Evolutionary conservation across 495 filamentous ascomycete genomes (phyloP), one percentile per base, ranked within the genome.

Genomic region (Penicillium longicatenatum): DNA sequence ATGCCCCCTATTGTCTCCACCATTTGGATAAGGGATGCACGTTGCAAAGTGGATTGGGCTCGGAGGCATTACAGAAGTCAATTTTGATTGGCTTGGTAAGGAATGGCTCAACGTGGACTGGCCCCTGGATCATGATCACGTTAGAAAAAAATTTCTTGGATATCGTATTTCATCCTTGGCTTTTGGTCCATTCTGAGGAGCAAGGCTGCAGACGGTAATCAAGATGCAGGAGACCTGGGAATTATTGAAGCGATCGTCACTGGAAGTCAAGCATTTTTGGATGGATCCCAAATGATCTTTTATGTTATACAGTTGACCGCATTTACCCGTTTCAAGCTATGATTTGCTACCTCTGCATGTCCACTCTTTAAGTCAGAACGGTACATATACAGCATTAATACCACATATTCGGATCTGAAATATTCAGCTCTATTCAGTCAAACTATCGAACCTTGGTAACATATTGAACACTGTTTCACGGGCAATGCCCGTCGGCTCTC

Each of bases 251-350:
- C 43, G 54, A 60, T 63, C 57, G 41, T 60, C 54, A 54, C 30
- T 56, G 55, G 53, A 52, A 55, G 39, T 55, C 52, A 61, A 64
- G 64, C 54, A 58, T 61, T 58, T 39, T 21, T 31, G 39, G n/a
- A 60, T 37, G 24, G 20, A 19, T 56, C 53, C 33, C 47, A 54
- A 45, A 49, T n/a, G 14, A 46, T 31, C 10, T 35, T 3, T 2
- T 4, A 35, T 14, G 31, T 26, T 26, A 26, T 35, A 14, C 31
- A 35, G 31, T 35, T 35, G 10, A 35, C 31, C 12, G 31, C 31
- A 3, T 35, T 35, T 9, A 14, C 9, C 31, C 12, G 26, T 26
- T 26, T 26, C 26, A 26, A 26, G 26, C 26, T 26, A 26, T 26
- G 26, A 26, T 26, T 4, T 4, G 26, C 26, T n/a, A n/a, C n/a